These are phyloP conservation scores for Phytophthora boehmeriae DNA, from an alignment of 352 stramenopile genomes.

Conservation along the genomic window DNA sequence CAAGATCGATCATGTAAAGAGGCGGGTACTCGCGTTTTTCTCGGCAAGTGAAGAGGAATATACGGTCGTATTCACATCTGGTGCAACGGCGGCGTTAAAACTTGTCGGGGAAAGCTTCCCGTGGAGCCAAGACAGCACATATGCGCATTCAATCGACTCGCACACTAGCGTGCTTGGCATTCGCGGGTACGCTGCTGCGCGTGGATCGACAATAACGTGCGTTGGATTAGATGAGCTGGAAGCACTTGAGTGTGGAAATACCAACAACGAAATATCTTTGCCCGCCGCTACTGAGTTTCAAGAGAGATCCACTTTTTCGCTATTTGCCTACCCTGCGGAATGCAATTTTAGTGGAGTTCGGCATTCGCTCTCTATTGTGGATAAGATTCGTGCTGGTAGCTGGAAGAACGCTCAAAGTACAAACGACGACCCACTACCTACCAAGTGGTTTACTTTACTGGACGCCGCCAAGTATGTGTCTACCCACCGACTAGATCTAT, in stretches of 20 bases:
- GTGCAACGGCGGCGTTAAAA: slow-evolving; percentile 81
- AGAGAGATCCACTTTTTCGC: slow-evolving; percentile 23
- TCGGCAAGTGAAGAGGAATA: slow-evolving; percentile 71
- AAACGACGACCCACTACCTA: neutral
- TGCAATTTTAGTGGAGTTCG: slow-evolving; percentile 79
- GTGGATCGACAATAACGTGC: slow-evolving; percentile 33
- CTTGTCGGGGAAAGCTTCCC: slow-evolving; percentile 85
- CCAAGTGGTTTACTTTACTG: slow-evolving; percentile 70
- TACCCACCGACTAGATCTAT: slow-evolving; percentile 64
- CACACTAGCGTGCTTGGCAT: slow-evolving; percentile 82
- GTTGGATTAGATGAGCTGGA: slow-evolving; percentile 51
- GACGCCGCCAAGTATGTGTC: slow-evolving; percentile 75
- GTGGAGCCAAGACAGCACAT: slow-evolving; percentile 56
- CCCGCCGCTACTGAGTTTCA: neutral
- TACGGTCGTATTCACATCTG: slow-evolving; percentile 85
- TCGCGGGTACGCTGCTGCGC: slow-evolving; percentile 42
- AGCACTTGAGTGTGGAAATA: slow-evolving; percentile 17
- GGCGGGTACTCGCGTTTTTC: slow-evolving; percentile 74
- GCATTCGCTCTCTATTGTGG: slow-evolving; percentile 53
- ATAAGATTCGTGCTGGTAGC: slow-evolving; percentile 33
- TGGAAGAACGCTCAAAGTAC: slow-evolving; percentile 13
- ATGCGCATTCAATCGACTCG: slow-evolving; percentile 67
- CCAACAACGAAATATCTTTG: neutral
- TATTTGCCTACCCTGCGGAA: slow-evolving; percentile 78
- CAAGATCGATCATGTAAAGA: slow-evolving; percentile 50